A percentile compares a stretch with the other conserved stretches of the same genome.
These are phyloP conservation scores for Ilex paraguariensis DNA, from an alignment of 305 asterid species.

Conservation along the genomic window DNA sequence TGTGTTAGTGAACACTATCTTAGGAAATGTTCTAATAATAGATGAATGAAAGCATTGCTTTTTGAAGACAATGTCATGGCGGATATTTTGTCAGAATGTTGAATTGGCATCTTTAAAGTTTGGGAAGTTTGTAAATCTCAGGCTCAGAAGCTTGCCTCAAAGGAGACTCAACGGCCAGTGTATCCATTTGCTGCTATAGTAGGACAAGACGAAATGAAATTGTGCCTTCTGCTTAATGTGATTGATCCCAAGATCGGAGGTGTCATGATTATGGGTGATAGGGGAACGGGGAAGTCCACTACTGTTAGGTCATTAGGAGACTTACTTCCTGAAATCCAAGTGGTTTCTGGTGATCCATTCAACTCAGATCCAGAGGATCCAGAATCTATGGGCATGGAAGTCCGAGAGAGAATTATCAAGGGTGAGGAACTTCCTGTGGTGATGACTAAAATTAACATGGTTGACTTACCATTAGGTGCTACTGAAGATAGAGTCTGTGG, in stretches of 20 bases:
- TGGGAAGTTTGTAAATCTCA: slow-evolving; percentile 17
- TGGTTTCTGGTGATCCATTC: slow-evolving; percentile 75
- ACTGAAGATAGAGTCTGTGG: slow-evolving; percentile 97
- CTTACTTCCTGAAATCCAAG: slow-evolving; percentile 79
- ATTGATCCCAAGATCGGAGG: slow-evolving; percentile 97
- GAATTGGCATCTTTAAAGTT: not conserved
- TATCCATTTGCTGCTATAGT: slow-evolving; percentile 97
- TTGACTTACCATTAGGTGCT: slow-evolving; percentile 90
- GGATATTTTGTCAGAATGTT: no score
- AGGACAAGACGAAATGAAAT: slow-evolving; percentile 98
- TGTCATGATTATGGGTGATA: slow-evolving; percentile 97
- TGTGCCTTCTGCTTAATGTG: slow-evolving; percentile 77
- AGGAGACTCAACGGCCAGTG: slow-evolving; percentile 84
- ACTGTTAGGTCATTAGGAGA: slow-evolving; percentile 80
- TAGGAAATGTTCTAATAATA: no score
- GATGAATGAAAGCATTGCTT: no score
- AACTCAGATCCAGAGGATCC: slow-evolving; percentile 92
- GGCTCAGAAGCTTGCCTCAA: slow-evolving; percentile 58
- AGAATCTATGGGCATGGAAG: slow-evolving; percentile 79
- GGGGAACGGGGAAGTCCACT: slow-evolving; percentile 96
- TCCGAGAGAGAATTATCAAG: slow-evolving; percentile 44
- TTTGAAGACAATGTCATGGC: no score
- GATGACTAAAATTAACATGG: slow-evolving; percentile 78
- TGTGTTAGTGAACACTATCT: no score
- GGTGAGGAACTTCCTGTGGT: slow-evolving; percentile 53